These are phyloP conservation scores for Thozetella sp. DNA, from an alignment of 495 filamentous ascomycete species.

Conservation along the genomic window DNA sequence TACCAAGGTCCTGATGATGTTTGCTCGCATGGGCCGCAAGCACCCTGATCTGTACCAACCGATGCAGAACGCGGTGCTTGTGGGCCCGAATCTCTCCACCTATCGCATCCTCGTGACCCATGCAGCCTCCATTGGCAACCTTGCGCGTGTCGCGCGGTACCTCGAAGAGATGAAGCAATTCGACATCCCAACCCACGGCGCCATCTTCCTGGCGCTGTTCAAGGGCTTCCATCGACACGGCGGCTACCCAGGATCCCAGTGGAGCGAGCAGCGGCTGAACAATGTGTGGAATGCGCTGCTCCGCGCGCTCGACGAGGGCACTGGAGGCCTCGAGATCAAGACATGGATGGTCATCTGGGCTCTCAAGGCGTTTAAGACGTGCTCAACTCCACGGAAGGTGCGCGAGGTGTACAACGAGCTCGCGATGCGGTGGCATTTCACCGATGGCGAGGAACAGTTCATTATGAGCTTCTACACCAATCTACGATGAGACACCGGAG, in stretches of 20 bases:
- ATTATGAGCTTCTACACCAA: constrained; percentile 29
- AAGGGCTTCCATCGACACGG: constrained; percentile 77
- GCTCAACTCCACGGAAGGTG: constrained; percentile 30
- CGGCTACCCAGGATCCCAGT: constrained; percentile 57
- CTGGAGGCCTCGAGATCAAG: constrained; percentile 39
- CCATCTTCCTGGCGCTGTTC: constrained; percentile 69
- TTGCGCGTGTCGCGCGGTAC: constrained; percentile 55
- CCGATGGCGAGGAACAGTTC: constrained; percentile 27
- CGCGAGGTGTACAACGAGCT: constrained; percentile 42
- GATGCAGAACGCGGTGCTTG: constrained; percentile 55
- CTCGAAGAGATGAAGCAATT: constrained; percentile 67
- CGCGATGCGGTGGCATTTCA: constrained; percentile 34
- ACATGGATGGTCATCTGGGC: constrained; percentile 51
- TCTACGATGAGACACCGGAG: no score
- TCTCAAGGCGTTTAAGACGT: constrained; percentile 46
- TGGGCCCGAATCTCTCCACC: constrained; percentile 64
- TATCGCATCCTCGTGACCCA: constrained; percentile 66
- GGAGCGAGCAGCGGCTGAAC: constrained; percentile 63
- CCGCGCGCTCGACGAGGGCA: constrained; percentile 33
- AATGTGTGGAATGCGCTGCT: constrained; percentile 47
- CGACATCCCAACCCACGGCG: constrained; percentile 57
- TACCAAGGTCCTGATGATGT: constrained; percentile 56
- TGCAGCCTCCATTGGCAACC: constrained; percentile 53
- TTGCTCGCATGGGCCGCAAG: constrained; percentile 40
- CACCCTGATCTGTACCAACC: constrained; percentile 38